A percentile compares a stretch with the other conserved stretches of the same genome.
Conservation (phyloP, 768 basidiomycete genomes). For the Hortiboletus flavorubellus region DNA sequence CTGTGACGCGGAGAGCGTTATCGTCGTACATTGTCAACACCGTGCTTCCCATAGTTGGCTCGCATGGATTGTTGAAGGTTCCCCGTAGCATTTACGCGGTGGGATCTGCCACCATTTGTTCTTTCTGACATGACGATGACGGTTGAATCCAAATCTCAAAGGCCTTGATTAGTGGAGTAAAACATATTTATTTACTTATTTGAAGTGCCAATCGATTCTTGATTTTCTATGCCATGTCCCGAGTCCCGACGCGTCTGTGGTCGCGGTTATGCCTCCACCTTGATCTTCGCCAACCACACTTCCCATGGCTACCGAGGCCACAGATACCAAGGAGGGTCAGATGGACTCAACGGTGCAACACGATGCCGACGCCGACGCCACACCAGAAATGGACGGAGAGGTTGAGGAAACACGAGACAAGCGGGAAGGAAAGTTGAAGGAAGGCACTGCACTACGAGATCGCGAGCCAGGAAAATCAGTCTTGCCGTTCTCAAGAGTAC, state of each 20-base stretch:
- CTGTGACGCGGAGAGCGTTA: neutral
- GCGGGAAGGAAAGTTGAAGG: conserved; percentile 21
- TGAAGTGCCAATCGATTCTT: neutral
- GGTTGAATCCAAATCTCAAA: neutral
- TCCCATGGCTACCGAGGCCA: conserved; percentile 16
- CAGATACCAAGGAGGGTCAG: conserved; percentile 5
- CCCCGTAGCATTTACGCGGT: conserved; percentile 22
- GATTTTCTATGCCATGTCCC: neutral
- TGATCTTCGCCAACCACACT: neutral
- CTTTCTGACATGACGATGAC: conserved; percentile 5
- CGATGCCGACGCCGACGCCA: conserved; percentile 13
- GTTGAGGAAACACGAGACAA: conserved; percentile 8
- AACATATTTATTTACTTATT: neutral
- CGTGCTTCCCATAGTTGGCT: conserved; percentile 48
- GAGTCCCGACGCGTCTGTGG: neutral
- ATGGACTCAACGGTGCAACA: conserved; percentile 1
- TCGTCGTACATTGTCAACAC: conserved; percentile 54
- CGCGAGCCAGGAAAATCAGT: conserved; percentile 64
- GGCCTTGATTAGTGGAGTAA: too few relatives aligned
- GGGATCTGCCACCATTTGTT: conserved; percentile 18
- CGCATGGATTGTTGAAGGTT: conserved; percentile 43
- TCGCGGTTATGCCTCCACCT: neutral
- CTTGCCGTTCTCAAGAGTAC: conserved; percentile 74
- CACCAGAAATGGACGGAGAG: conserved; percentile 1
- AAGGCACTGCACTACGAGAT: conserved; percentile 13